Base-by-base conservation (phyloP, 2,329 filamentous ascomycete genomes). In the Beauveria rudraprayagi region DNA sequence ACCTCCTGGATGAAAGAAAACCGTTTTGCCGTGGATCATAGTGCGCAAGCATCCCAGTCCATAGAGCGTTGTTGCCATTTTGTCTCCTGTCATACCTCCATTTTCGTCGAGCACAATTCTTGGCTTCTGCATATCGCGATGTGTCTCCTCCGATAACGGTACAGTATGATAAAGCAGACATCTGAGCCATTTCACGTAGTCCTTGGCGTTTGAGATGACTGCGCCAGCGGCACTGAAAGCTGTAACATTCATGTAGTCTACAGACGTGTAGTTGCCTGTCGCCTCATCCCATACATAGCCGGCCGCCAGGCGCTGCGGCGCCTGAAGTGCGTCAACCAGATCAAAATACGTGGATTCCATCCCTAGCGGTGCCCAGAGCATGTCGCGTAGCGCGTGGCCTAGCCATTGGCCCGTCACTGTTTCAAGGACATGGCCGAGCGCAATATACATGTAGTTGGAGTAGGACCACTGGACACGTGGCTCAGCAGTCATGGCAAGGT, bases 141-240 rank as follows among this genome's bases (percentile, higher is more conserved):
- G 71, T 1, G 65, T 66, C 0, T 41, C 63, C 7, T 63, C 41
- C 2, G 69, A 69, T 11, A 73, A 65, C 8, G 69, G 69, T 4
- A 47, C 55, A 0, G 62, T 46, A 52, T 67, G 44, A 11, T 73
- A 66, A 26, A 85, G 69, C 26, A 83, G 70, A 22, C 77, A 78
- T 28, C 72, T 70, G 3, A 83, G 65, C 82, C 82, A 86, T 65
- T 76, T 77, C 1, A 74, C 67, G 66, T 81, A 83, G 69, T 84
- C 81, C 8, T 72, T 57, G 1, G 79, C 79, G 52, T 74, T 80
- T 24, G 77, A 78, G 24, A 83, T 69, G 50, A 76, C 67, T 11
- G 69, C 71, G 1, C 76, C 77, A 1, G 77, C 77, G 14, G 77
- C 77, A 63, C 73, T 72, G 28, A 70, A 63, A 66, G 71, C 74